Evolutionary conservation across 106 monocot genomes (phyloP).

Genomic region (Allium cepa): DNA sequence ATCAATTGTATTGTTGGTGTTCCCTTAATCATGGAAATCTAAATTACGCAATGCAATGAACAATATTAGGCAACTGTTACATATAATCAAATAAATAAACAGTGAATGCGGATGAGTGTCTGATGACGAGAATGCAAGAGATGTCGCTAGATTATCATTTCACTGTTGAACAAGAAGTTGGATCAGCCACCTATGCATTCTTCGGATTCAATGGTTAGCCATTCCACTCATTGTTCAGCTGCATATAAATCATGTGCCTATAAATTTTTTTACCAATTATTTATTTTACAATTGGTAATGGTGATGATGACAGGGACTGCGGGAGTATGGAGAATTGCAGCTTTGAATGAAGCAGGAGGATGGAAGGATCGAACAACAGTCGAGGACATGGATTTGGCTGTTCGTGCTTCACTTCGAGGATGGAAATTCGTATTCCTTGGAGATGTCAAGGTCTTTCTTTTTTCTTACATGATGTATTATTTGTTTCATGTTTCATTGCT

Average conservation of each 20-base stretch:
- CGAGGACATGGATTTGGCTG: constrained; percentile 26
- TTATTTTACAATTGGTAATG: neutral
- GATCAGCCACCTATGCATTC: constrained; percentile 8
- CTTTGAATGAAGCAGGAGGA: constrained; percentile 39
- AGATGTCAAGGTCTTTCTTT: constrained; percentile 17
- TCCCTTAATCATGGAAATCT: no score
- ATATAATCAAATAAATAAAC: neutral
- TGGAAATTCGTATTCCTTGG: constrained; percentile 37
- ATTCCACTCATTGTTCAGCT: neutral
- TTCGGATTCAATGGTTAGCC: constrained; percentile 19
- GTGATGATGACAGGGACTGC: constrained; percentile 14
- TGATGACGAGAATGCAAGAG: constrained; percentile 16
- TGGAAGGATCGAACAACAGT: constrained; percentile 28
- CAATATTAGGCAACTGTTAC: no score
- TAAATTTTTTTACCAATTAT: no score
- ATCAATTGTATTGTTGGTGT: no score
- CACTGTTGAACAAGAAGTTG: constrained; percentile 12
- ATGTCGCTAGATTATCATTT: constrained; percentile 18
- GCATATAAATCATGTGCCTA: no score
- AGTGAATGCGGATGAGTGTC: constrained; percentile 12
- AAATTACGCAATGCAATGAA: no score
- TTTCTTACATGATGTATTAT: neutral
- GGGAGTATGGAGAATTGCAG: constrained; percentile 32
- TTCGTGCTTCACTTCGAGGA: constrained; percentile 25
- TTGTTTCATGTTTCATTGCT: no score